Evolutionary conservation across 2,329 filamentous ascomycete species (phyloP).

Genomic region (Fusarium sp.): DNA sequence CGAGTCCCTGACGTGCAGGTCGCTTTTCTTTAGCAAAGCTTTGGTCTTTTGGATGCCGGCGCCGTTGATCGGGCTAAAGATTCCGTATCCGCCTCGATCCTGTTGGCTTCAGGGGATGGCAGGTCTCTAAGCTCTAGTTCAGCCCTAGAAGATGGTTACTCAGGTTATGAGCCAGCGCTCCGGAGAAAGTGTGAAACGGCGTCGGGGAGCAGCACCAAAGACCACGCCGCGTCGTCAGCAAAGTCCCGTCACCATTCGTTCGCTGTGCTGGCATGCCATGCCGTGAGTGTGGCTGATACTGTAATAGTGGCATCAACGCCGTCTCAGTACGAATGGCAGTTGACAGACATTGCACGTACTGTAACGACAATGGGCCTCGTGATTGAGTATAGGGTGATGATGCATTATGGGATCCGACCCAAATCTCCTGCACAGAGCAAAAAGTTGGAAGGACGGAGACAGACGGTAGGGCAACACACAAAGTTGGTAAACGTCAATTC

Average conservation of each 20-base stretch:
- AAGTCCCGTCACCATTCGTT: neutral
- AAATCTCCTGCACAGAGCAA: neutral
- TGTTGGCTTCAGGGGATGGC: slow-evolving; percentile 38
- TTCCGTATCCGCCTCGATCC: slow-evolving; percentile 34
- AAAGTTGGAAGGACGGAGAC: slow-evolving; percentile 11
- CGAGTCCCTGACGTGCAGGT: slow-evolving; percentile 44
- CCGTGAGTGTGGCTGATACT: slow-evolving; percentile 27
- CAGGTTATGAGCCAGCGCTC: slow-evolving; percentile 33
- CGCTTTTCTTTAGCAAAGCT: slow-evolving; percentile 29
- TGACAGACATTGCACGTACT: neutral
- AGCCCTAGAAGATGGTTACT: slow-evolving; percentile 45
- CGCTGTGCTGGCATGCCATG: slow-evolving; percentile 7
- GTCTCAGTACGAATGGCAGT: neutral
- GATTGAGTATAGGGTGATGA: slow-evolving; percentile 28
- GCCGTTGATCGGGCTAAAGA: slow-evolving; percentile 38
- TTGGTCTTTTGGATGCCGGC: slow-evolving; percentile 31
- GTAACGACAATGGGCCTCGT: slow-evolving; percentile 6
- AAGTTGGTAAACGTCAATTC: neutral
- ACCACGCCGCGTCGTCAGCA: slow-evolving; percentile 26
- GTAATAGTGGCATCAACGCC: slow-evolving; percentile 3
- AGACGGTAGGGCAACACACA: slow-evolving; percentile 15
- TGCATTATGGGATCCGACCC: slow-evolving; percentile 3
- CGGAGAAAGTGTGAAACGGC: slow-evolving; percentile 37
- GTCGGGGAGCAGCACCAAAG: slow-evolving; percentile 19
- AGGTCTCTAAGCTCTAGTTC: slow-evolving; percentile 32